These are phyloP conservation scores for Fusarium sp. DNA, from an alignment of 2,329 filamentous ascomycete genomes.

Conservation along the genomic window DNA sequence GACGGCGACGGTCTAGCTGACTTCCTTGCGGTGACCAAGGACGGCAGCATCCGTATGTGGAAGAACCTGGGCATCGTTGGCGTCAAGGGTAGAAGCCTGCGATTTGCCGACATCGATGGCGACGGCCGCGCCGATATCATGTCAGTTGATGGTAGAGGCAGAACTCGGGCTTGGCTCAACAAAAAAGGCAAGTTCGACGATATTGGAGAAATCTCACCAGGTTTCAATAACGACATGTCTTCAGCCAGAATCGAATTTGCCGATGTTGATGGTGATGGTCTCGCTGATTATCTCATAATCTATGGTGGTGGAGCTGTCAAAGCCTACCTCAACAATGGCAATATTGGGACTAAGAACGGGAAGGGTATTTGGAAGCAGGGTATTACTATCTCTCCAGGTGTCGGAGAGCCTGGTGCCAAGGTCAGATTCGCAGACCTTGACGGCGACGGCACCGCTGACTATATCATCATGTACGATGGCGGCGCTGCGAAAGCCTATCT, in stretches of 20 bases:
- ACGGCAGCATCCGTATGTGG: slow-evolving; percentile 39
- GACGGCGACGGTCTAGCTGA: slow-evolving; percentile 33
- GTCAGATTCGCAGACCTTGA: slow-evolving; percentile 35
- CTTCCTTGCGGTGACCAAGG: slow-evolving; percentile 27
- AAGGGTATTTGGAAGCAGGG: slow-evolving; percentile 15
- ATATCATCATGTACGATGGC: slow-evolving; percentile 14
- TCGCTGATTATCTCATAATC: slow-evolving; percentile 33
- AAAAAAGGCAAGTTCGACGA: slow-evolving; percentile 2
- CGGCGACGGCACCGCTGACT: slow-evolving; percentile 25
- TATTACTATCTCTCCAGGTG: slow-evolving; percentile 13
- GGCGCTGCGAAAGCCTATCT: slow-evolving; percentile 27
- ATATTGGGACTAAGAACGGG: not conserved
- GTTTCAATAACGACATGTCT: not conserved
- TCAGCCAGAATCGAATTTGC: slow-evolving; percentile 12
- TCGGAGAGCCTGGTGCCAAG: slow-evolving; percentile 14
- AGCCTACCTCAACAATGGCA: not conserved
- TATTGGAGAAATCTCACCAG: slow-evolving; percentile 19
- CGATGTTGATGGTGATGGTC: slow-evolving; percentile 30
- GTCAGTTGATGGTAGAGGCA: slow-evolving; percentile 14
- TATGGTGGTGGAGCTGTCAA: slow-evolving; percentile 34
- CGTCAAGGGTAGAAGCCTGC: slow-evolving; percentile 2
- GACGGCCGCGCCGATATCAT: slow-evolving; percentile 14
- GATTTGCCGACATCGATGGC: slow-evolving; percentile 15
- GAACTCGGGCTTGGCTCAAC: slow-evolving; percentile 30
- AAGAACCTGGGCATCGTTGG: slow-evolving; percentile 29